phyloP scores from a whole-genome alignment of 371 early-diverging fungal species.

The Mortierella sp. region DNA sequence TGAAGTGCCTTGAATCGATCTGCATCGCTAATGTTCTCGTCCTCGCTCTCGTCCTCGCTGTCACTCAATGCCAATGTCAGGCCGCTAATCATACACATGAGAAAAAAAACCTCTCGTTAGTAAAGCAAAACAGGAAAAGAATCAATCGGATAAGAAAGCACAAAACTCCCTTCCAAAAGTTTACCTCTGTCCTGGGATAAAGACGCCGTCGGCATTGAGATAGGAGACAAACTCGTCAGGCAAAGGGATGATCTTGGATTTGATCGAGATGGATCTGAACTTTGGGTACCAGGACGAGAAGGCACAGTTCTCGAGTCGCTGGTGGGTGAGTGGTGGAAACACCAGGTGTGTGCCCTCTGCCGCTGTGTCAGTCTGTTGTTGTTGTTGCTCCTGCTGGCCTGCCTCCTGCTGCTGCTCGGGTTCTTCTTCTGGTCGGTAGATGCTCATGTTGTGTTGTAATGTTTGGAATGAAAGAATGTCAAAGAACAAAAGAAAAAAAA shows the following conservation, averaged over 20 bases:
- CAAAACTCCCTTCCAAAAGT: neutral
- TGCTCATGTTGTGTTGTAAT: conserved; percentile 21
- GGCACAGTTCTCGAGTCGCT: conserved; percentile 78
- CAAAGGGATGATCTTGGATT: conserved; percentile 78
- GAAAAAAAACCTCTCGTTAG: neutral
- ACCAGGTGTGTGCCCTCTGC: conserved; percentile 9
- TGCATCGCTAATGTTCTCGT: conserved; percentile 44
- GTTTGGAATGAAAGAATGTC: conserved; percentile 3
- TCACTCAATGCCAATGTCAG: conserved; percentile 64
- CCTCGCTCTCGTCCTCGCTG: conserved; percentile 61
- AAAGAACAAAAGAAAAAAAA: neutral
- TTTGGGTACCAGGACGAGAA: conserved; percentile 84
- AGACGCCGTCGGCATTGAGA: conserved; percentile 87
- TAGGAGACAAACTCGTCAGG: conserved; percentile 85
- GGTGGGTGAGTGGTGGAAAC: conserved; percentile 63
- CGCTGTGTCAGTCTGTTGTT: neutral
- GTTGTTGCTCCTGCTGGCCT: neutral
- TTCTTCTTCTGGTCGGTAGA: conserved; percentile 41
- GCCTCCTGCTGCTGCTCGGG: conserved; percentile 12
- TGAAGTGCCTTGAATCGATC: conserved; percentile 32
- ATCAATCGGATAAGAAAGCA: neutral
- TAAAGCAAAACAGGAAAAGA: neutral
- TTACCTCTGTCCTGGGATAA: conserved; percentile 75
- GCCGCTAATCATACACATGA: conserved; percentile 36
- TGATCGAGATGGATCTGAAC: conserved; percentile 75